Conservation (phyloP, 441 rosid genomes). For the Adansonia madagascariensis region DNA sequence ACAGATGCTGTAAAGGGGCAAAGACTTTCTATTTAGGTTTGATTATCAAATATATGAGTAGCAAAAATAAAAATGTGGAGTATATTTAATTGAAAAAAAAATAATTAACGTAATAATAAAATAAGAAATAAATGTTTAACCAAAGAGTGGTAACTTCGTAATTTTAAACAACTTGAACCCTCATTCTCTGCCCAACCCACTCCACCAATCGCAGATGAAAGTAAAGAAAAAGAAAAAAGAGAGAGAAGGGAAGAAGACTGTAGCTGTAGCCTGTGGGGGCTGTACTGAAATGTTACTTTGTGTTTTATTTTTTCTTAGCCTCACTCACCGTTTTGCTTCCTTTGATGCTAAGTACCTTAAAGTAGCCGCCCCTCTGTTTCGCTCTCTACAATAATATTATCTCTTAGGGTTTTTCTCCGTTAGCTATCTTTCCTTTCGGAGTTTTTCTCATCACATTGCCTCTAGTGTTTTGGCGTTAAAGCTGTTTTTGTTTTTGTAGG, state of each 20-base stretch:
- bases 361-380: conserved; percentile 25
- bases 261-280: not conserved
- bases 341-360: conserved; percentile 51
- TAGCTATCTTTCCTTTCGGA: not conserved
- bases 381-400: not conserved
- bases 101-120: not conserved
- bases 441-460: not conserved
- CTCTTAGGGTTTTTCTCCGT: conserved; percentile 27
- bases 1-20: too few relatives aligned
- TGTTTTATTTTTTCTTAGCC: not conserved
- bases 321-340: conserved; percentile 32
- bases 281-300: too few relatives aligned
- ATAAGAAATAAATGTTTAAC: not conserved
- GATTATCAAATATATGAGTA: too few relatives aligned
- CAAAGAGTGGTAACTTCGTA: conserved; percentile 29
- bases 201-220: not conserved
- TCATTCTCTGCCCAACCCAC: not conserved
- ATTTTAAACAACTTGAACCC: not conserved
- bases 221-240: not conserved
- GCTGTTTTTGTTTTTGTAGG: conserved; percentile 14
- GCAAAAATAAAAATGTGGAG: not conserved
- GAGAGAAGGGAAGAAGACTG: not conserved
- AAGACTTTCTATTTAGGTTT: too few relatives aligned
- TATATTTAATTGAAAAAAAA: not conserved
- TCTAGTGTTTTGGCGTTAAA: not conserved